A percentile compares a stretch with the other conserved stretches of the same genome.
phyloP scores from a whole-genome alignment of 371 early-diverging fungal species.

The Zopfochytrium polystomum region DNA sequence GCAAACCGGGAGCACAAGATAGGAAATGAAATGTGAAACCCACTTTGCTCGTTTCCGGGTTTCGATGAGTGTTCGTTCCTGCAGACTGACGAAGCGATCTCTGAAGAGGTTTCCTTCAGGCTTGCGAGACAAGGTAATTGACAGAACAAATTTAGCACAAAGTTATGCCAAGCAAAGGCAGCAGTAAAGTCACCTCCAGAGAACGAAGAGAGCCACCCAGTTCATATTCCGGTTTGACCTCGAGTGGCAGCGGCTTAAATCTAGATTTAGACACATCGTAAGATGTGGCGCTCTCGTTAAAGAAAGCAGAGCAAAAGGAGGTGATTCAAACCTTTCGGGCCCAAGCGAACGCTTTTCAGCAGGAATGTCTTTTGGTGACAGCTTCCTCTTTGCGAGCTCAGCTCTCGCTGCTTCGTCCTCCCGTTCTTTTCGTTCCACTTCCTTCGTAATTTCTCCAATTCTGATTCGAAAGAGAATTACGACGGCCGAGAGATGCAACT shows the following conservation, averaged over 20 bases:
- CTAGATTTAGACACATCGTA: conserved; percentile 17
- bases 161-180: background rate
- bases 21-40: too few relatives aligned
- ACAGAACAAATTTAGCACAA: conserved; percentile 1
- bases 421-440: conserved; percentile 19
- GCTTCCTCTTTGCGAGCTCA: too few relatives aligned
- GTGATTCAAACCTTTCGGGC: conserved; percentile 9
- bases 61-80: conserved; percentile 85
- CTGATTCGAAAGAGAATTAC: conserved; percentile 2
- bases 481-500: too few relatives aligned
- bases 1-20: too few relatives aligned
- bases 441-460: background rate
- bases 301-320: too few relatives aligned
- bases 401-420: too few relatives aligned
- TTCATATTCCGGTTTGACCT: conserved; percentile 61
- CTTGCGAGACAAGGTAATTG: conserved; percentile 39
- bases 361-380: too few relatives aligned
- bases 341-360: too few relatives aligned
- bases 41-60: too few relatives aligned
- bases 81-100: conserved; percentile 77
- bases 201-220: conserved; percentile 54
- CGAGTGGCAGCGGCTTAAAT: conserved; percentile 44
- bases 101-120: conserved; percentile 84
- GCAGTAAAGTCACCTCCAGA: conserved; percentile 37
- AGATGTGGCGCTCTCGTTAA: too few relatives aligned